Evolutionary conservation across 176 grass and related monocot species (phyloP), one percentile per base, ranked within the genome.

Genomic region (Cenchrus americanus): DNA sequence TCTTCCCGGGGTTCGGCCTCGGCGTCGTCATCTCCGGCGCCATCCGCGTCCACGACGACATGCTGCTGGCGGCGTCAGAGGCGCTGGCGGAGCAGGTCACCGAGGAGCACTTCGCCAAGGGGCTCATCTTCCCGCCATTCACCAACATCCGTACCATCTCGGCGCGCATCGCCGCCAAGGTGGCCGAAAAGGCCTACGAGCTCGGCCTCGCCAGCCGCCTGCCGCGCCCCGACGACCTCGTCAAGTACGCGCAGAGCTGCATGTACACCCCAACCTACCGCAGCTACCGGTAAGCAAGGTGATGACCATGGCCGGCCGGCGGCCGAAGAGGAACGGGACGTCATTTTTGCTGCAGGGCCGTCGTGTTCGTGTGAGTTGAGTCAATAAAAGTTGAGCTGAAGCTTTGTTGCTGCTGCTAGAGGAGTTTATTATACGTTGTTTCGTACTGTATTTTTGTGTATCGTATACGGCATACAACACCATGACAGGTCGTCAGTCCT

Each of bases 81-180:
- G 89, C 91, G 63, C 81, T 98, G 44, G 93, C 93, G 19, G 85
- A 94, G 76, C 84, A 98, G 91, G 92, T 92, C 17, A 87, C 62
- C 0, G 72, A 93, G 34, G 93, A 98, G 72, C 91, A 95, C 71
- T 98, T 82, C 50, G 93, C 61, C 22, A 87, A 83, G 62, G 93
- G 93, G 8, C 86, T 98, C 65, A 93, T 98, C 83, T 98, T 95
- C 80, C 96, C 96, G 86, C 92, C 92, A 0, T 98, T 98, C 88
- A 93, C 89, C 80, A 93, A 90, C 77, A 98, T 98, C 91, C 83
- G 92, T 77, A 88, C 88, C 73, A 98, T 98, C 82, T 98, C 96
- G 3, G 96, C 96, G 12, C 66, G 88, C 37, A 98, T 98, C 84
- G 91, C 96, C 44, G 92, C 96, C 63, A 89, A 93, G 66, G 96